Evolutionary conservation across 2,329 filamentous ascomycete species (phyloP), one percentile per base, ranked within the genome.

Genomic region (Phialophora chinensis): DNA sequence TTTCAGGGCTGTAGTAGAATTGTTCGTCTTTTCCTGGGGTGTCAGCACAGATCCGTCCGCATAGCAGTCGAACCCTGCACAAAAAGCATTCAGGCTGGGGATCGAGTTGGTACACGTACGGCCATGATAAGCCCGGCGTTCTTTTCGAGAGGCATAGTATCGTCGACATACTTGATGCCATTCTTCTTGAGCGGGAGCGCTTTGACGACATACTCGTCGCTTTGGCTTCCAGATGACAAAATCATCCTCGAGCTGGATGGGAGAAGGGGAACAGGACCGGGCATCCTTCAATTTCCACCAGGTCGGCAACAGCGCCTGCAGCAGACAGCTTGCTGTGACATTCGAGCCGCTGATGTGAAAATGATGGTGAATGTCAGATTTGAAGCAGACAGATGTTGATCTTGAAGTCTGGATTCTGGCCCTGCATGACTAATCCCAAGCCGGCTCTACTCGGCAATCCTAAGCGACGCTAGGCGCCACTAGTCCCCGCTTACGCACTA

Each of bases 1-100:
- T 77, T 97, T 97, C 17, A 92, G 97, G n/a, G 93, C 90, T 72
- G 97, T 97, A 74, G 91, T 95, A 78, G 91, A 93, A 76, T 89
- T 93, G 77, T 97, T 97, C 65, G 93, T 97, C 87, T 91, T 57
- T 20, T n/a, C 14, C 31, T 11, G 33, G 1, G 4, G 2, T 27
- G 38, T 65, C 23, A 60, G 50, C 49, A 27, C 20, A 4, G 7
- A 23, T 25, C 49, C n/a, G 2, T 23, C 49, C 3, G 4, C 11
- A 52, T 27, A 4, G 12, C 8, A 25, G 25, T 20, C 7, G 38
- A 42, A 17, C 38, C 1, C 14, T 42, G 17, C 38, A 27, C 38
- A 31, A 17, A 42, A 42, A n/a, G 17, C 17, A 44, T n/a, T 44
- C 38, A 8, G 14, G 38, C 38, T 20, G 38, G 5, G 17, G 38